These are phyloP conservation scores for Lipomyces chichibuensis DNA, from an alignment of 805 yeast genomes.

Conservation along the genomic window DNA sequence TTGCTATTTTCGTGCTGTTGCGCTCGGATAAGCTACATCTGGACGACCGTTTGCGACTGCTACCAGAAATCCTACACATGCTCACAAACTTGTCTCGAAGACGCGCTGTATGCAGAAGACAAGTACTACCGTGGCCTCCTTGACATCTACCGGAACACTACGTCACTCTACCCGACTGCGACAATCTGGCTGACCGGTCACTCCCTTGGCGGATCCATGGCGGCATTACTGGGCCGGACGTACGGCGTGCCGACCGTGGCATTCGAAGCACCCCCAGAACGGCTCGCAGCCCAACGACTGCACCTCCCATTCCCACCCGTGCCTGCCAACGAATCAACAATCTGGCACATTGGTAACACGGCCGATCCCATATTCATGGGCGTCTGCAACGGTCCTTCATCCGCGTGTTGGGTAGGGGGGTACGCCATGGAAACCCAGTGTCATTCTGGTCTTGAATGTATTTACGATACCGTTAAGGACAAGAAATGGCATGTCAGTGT, in stretches of 20 bases:
- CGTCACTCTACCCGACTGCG: conserved; percentile 65
- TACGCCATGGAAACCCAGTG: conserved; percentile 97
- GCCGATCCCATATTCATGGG: conserved; percentile 98
- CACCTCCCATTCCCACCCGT: conserved; percentile 90
- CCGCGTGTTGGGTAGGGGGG: conserved; percentile 88
- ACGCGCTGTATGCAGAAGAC: conserved; percentile 73
- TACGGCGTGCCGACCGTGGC: conserved; percentile 90
- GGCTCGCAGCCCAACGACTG: conserved; percentile 76
- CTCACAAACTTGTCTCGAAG: conserved; percentile 83
- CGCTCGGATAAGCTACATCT: conserved; percentile 87
- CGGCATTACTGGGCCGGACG: conserved; percentile 82
- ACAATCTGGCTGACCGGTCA: conserved; percentile 94
- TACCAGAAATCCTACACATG: conserved; percentile 82
- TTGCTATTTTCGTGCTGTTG: conserved; percentile 93
- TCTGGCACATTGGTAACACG: conserved; percentile 96
- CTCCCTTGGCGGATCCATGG: conserved; percentile 89
- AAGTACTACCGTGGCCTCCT: conserved; percentile 80
- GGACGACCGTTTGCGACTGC: conserved; percentile 97
- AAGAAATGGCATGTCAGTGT: conserved; percentile 90
- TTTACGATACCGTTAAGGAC: conserved; percentile 87
- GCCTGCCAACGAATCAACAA: conserved; percentile 74
- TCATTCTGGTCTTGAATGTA: conserved; percentile 85
- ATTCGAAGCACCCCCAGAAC: conserved; percentile 93
- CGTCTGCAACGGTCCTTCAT: conserved; percentile 91
- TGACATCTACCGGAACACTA: conserved; percentile 77